Base-by-base conservation (phyloP, 129 eudicot species). In the Saposhnikovia divaricata region DNA sequence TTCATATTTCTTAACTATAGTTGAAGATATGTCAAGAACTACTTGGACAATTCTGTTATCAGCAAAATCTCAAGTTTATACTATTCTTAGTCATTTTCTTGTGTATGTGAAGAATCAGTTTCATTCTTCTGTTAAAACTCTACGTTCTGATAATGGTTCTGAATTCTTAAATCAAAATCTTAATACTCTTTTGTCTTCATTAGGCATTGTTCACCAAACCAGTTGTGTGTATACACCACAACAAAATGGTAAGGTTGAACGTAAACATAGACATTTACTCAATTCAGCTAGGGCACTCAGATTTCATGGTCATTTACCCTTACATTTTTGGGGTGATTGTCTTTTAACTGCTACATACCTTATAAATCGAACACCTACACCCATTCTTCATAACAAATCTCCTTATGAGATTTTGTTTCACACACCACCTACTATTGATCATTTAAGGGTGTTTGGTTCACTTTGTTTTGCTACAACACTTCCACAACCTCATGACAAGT, bases 161-260 rank as follows among this genome's bases (percentile, higher is more conserved):
- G 50, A 78, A 59, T 78, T 78, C 34, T 1, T 48, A 53, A 40
- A 40, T 40, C 43, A 40, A 1, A 40, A 5, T 4, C 34, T 78
- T 38, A 10, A 0, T 3, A 16, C 5, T 8, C 38, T 53, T 31
- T 78, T 28, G 21, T 59, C 48, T 4, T 16, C 46, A 5, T 31
- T 31, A 31, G 80, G 80, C 8, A 78, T 78, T 11, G 48, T 53
- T 4, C 72, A 53, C 12, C 72, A 78, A 78, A 78, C 47, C 42
- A 37, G 48, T 39, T 78, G 37, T 34, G 37, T 34, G 2, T 34
- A 34, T 34, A 34, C 37, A 34, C 37, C 37, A 34, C 37, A 34
- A 34, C 37, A 34, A 34, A 34, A 34, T 34, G 37, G 2, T 34
- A 34, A 34, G 37, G 37, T 34, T 34, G 72, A 55, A 18, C 48